A percentile compares a stretch with the other conserved stretches of the same genome.
Evolutionary conservation across 192 early-diverging fungal genomes (phyloP).

Genomic region (Podila minutissima): DNA sequence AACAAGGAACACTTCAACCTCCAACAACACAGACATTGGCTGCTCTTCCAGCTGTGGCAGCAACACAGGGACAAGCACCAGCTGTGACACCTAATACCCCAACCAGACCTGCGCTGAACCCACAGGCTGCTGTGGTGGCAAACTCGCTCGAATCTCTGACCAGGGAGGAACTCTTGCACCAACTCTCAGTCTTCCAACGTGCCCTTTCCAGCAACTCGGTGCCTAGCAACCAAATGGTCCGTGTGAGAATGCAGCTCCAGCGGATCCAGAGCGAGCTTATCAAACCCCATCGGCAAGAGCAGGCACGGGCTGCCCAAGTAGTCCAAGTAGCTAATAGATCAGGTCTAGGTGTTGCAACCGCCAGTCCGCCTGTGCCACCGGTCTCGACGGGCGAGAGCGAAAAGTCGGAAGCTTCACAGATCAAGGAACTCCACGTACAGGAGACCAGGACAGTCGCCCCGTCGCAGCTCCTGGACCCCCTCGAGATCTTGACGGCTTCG

Average conservation of each 20-base stretch:
- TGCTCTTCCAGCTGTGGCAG: conserved; percentile 3
- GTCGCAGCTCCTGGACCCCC: conserved; percentile 18
- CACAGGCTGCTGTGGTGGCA: not conserved
- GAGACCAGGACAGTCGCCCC: conserved; percentile 5
- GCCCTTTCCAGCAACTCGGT: conserved; percentile 9
- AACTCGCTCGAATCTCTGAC: conserved; percentile 12
- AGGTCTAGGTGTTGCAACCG: not conserved
- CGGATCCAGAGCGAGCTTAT: conserved; percentile 24
- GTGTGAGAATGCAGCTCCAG: conserved; percentile 28
- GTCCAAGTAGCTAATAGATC: too few species aligned
- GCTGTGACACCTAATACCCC: conserved; percentile 8
- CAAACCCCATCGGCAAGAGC: conserved; percentile 26
- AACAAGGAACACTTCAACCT: not conserved
- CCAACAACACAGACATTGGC: not conserved
- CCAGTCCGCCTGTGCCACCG: not conserved
- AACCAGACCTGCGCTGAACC: not conserved
- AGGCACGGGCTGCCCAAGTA: not conserved
- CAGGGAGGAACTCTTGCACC: conserved; percentile 27
- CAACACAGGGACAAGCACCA: not conserved
- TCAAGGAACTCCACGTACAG: conserved; percentile 30
- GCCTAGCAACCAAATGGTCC: not conserved
- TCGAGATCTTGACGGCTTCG: conserved; percentile 23
- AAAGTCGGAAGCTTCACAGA: conserved; percentile 14
- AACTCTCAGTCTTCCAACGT: conserved; percentile 7
- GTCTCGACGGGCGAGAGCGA: not conserved